Percentiles rank a stretch among this genome's conserved stretches.
phyloP scores from a whole-genome alignment of 169 alveolate species.

The Plasmodium gonderi region DNA sequence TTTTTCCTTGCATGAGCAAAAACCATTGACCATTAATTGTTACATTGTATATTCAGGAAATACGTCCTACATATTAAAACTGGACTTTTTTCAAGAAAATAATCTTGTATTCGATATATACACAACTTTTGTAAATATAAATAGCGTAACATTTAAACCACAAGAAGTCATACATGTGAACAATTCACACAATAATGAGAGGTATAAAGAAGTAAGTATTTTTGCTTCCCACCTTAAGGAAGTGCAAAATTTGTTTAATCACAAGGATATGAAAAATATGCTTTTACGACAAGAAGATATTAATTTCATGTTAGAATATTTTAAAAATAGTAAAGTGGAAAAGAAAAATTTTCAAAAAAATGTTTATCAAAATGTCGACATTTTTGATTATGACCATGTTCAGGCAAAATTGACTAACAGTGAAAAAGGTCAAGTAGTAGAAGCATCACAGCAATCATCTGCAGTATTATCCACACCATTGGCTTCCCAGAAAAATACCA shows the following conservation, averaged over 20 bases:
- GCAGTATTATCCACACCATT: background rate
- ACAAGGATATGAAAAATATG: conserved; percentile 47
- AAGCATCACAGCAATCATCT: background rate
- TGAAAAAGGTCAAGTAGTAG: background rate
- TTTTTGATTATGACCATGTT: conserved; percentile 22
- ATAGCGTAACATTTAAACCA: conserved; percentile 47
- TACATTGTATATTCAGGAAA: conserved; percentile 45
- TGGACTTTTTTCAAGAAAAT: conserved; percentile 57
- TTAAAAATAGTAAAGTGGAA: conserved; percentile 10
- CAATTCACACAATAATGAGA: background rate
- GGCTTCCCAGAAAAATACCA: background rate
- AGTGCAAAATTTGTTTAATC: conserved; percentile 51
- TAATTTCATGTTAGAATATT: conserved; percentile 33
- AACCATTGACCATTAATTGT: conserved; percentile 47
- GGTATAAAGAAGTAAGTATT: conserved; percentile 16
- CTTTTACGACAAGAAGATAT: conserved; percentile 16
- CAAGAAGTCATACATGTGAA: conserved; percentile 19
- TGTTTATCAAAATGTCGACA: conserved; percentile 11
- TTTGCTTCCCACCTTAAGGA: conserved; percentile 37
- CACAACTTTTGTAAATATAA: conserved; percentile 67
- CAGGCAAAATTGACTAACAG: background rate
- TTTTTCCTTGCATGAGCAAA: conserved; percentile 11
- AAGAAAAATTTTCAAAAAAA: background rate
- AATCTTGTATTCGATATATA: conserved; percentile 56
- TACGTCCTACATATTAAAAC: conserved; percentile 55